Conservation (phyloP, 352 stramenopile genomes). For the Globisporangium spiculum region DNA sequence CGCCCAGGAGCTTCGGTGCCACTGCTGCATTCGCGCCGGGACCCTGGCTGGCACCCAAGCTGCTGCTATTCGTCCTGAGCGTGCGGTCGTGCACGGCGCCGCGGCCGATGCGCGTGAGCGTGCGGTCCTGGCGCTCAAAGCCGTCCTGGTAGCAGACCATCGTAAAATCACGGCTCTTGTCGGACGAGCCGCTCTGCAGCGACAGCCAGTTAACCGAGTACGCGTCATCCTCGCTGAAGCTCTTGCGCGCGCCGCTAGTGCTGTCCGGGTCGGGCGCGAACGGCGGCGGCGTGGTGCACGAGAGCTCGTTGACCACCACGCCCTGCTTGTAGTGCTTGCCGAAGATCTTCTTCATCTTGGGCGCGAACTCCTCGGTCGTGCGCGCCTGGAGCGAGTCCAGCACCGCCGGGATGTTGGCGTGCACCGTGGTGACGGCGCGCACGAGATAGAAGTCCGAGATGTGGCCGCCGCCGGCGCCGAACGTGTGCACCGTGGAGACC, state of each 20-base stretch:
- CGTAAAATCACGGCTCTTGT: constrained; percentile 59
- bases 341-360: constrained; percentile 63
- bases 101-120: constrained; percentile 25
- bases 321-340: constrained; percentile 45
- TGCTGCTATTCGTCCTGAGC: constrained; percentile 4
- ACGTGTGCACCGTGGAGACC: constrained; percentile 42
- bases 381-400: constrained; percentile 45
- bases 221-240: constrained; percentile 58
- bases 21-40: background rate
- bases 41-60: background rate
- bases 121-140: constrained; percentile 42
- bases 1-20: constrained; percentile 37
- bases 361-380: constrained; percentile 41
- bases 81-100: constrained; percentile 19
- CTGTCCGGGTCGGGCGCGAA: constrained; percentile 35
- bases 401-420: constrained; percentile 40
- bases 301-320: constrained; percentile 61
- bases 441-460: constrained; percentile 69
- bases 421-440: constrained; percentile 53
- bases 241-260: constrained; percentile 17
- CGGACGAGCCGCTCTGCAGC: constrained; percentile 35
- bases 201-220: constrained; percentile 71
- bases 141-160: constrained; percentile 71
- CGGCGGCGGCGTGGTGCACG: constrained; percentile 51
- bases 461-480: constrained; percentile 42